Base-by-base conservation (phyloP, 2,329 filamentous ascomycete genomes). In the Fusarium abutilonis region DNA sequence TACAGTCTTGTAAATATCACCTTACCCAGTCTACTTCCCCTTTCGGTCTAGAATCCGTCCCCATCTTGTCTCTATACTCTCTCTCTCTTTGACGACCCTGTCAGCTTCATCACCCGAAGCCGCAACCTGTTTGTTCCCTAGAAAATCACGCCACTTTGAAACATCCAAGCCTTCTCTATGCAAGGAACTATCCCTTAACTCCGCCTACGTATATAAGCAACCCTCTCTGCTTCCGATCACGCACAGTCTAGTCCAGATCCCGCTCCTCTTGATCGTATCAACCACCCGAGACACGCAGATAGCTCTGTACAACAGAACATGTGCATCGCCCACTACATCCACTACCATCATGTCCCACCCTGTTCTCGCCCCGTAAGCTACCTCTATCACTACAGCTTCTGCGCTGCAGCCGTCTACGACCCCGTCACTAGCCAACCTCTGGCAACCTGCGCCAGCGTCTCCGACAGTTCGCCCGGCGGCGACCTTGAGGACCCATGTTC, bases 301-400 rank as follows among this genome's bases (percentile, higher is more conserved):
- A 34, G 52, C 55, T 21, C 21, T 56, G 52, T 68, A 48, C 53
- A 36, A 70, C 63, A 42, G 31, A 52, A n/a, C 49, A 85, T 85
- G 83, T 84, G 82, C 64, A 78, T 75, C 57, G 80, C 79, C 71
- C 79, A 80, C 60, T 80, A 80, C 65, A 74, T 82, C 38, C 82
- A 84, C 66, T 78, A 82, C 68, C 82, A 85, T 67, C 82, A 83
- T 63, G 64, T 78, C 28, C 68, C 74, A 21, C 78, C 80, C 6
- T 83, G 80, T 64, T 63, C 63, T 14, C 76, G 76, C 8, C 73
- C 74, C 26, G 71, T 81, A 47, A 76, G 78, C 51, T 78, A 78
- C 56, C 70, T 72, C 10, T 67, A 77, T 34, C 76, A 79, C 64
- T 83, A 82, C 70, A 70, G 70, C 23, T 83, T 78, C 69, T 83